Base-by-base conservation (phyloP, 306 rosid species). In the Geum urbanum region DNA sequence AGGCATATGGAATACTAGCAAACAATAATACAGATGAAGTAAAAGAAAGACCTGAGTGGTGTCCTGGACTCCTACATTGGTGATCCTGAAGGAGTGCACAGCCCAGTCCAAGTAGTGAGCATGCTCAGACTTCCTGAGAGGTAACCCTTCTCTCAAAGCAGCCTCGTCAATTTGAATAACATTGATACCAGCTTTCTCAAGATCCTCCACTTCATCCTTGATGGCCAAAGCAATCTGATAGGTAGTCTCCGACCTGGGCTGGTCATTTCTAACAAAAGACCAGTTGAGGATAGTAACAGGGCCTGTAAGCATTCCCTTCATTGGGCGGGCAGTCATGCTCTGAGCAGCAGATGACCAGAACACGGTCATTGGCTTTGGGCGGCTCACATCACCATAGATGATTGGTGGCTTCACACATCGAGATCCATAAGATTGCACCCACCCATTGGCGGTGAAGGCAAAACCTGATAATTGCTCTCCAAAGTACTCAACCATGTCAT, bases 251-350 rank as follows among this genome's bases (percentile, higher is more conserved):
- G 79, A 85, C 77, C 97, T 89, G 83, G 96, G 97, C 69, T 91
- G 97, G 67, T 91, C 97, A 47, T 85, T 86, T 62, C 97, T 79
- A 20, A 91, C 97, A 27, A 91, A 91, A 52, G 97, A 91, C 97
- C 97, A 91, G 91, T 91, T 91, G 65, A 91, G 96, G 79, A 91
- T 91, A 83, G 97, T 91, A 57, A 91, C 97, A 5, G 97, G 97
- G 75, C 97, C 97, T 0, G 97, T 91, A 83, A 91, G 97, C 97
- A 91, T 91, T 77, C 97, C 97, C 90, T 91, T 91, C 97, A 91
- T 91, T 78, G 97, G 96, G 55, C 86, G 86, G 18, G 78, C 71
- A 11, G 86, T 82, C 84, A 82, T 57, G 72, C 84, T 76, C 74
- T 82, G 86, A 52, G 86, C 86, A 11, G 72, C 9, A 10, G 77